These are phyloP conservation scores for Agapanthus africanus DNA, from an alignment of 106 monocot species.

Conservation along the genomic window DNA sequence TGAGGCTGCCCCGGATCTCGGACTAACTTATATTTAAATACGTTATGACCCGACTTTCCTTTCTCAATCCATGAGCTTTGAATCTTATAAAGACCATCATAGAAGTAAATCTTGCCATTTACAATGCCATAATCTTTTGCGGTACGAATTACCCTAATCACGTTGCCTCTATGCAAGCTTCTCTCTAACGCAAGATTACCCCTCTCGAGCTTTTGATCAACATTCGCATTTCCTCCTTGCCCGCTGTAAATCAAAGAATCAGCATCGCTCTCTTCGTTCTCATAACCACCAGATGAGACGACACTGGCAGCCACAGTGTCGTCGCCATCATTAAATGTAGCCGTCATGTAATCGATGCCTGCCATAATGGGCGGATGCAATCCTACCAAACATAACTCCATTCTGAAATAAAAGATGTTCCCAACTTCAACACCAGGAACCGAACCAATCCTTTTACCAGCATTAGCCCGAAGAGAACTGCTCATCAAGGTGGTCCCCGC, in stretches of 20 bases:
- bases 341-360: conserved; percentile 67
- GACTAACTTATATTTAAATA: background rate
- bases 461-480: conserved; percentile 40
- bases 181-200: background rate
- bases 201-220: background rate
- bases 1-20: background rate
- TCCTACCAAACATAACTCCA: conserved; percentile 59
- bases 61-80: background rate
- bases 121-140: background rate
- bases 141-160: background rate
- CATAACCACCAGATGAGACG: conserved; percentile 69
- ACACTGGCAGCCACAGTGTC: conserved; percentile 61
- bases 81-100: background rate
- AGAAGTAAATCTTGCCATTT: background rate
- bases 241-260: conserved; percentile 59
- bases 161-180: background rate
- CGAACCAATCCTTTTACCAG: conserved; percentile 21
- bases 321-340: conserved; percentile 21
- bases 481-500: conserved; percentile 39
- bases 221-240: conserved; percentile 23
- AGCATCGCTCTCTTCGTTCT: conserved; percentile 41
- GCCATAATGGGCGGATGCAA: conserved; percentile 57
- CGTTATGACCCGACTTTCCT: background rate
- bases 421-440: conserved; percentile 6
- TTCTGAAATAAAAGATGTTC: conserved; percentile 62